These are phyloP conservation scores for Pulicaria dysenterica DNA, from an alignment of 129 eudicot species.

Conservation along the genomic window DNA sequence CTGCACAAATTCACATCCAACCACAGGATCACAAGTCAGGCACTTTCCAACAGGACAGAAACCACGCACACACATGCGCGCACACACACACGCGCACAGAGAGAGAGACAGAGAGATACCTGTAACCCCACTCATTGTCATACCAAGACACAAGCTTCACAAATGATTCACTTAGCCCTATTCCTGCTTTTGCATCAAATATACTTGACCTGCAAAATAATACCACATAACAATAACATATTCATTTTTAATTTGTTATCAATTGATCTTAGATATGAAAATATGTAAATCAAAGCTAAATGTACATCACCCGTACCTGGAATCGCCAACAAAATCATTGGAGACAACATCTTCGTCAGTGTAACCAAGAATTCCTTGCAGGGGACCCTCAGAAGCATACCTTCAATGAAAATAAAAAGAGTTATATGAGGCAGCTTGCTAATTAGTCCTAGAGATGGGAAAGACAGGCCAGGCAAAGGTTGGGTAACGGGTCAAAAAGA, in stretches of 20 bases:
- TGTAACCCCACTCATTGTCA: conserved; percentile 98
- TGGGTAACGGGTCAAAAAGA: neutral
- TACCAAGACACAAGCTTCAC: conserved; percentile 93
- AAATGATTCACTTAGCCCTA: conserved; percentile 74
- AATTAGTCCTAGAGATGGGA: neutral
- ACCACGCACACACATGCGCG: too few species aligned
- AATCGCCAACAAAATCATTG: conserved; percentile 92
- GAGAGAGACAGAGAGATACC: too few species aligned
- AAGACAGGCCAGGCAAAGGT: neutral
- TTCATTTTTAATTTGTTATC: conserved; percentile 13
- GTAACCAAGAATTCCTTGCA: conserved; percentile 94
- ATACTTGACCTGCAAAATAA: conserved; percentile 69
- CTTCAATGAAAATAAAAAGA: conserved; percentile 31
- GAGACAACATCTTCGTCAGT: conserved; percentile 97
- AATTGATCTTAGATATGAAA: neutral
- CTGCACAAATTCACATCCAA: conserved; percentile 42
- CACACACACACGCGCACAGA: too few species aligned
- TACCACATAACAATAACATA: neutral
- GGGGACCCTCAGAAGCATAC: conserved; percentile 86
- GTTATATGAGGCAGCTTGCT: neutral
- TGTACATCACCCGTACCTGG: conserved; percentile 51
- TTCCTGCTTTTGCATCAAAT: conserved; percentile 92
- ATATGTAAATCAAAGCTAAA: neutral
- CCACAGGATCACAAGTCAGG: neutral
- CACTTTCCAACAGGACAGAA: neutral